Evolutionary conservation across 192 early-diverging fungal species (phyloP).

Genomic region (Jimgerdemannia flammicorona): DNA sequence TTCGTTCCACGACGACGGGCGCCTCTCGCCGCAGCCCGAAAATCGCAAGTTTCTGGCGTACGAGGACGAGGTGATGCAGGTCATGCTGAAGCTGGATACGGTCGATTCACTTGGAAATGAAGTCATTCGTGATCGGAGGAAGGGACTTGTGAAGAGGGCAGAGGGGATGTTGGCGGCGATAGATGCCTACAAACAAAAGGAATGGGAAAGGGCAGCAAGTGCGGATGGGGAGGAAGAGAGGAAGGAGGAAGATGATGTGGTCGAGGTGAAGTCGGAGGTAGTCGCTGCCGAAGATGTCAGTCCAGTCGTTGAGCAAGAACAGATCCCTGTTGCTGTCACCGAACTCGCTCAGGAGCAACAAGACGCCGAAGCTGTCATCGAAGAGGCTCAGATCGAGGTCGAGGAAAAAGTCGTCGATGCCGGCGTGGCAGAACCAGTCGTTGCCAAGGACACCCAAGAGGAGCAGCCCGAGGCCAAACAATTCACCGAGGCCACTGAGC

Average conservation of each 20-base stretch:
- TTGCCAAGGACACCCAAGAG: background rate
- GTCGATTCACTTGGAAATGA: constrained; percentile 20
- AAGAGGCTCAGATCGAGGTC: background rate
- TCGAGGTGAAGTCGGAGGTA: background rate
- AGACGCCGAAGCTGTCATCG: background rate
- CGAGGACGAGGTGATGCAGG: constrained; percentile 28
- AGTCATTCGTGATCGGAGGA: constrained; percentile 14
- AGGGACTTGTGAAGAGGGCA: constrained; percentile 14
- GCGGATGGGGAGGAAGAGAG: background rate
- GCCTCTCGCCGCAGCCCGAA: background rate
- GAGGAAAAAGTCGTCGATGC: background rate
- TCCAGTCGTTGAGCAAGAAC: background rate
- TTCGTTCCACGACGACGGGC: background rate
- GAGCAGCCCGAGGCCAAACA: too few species aligned
- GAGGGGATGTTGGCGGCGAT: constrained; percentile 19
- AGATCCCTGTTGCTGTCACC: background rate
- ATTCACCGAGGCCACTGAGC: too few species aligned
- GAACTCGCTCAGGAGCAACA: background rate
- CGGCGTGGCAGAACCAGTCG: background rate
- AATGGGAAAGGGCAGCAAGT: constrained; percentile 21
- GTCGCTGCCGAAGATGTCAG: background rate
- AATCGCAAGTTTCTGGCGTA: constrained; percentile 25
- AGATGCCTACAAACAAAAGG: constrained; percentile 25
- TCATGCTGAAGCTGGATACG: constrained; percentile 23
- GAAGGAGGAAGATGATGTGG: background rate